Evolutionary conservation across 768 basidiomycete species (phyloP), one percentile per base, ranked within the genome.

Genomic region (Lentinula edodes): DNA sequence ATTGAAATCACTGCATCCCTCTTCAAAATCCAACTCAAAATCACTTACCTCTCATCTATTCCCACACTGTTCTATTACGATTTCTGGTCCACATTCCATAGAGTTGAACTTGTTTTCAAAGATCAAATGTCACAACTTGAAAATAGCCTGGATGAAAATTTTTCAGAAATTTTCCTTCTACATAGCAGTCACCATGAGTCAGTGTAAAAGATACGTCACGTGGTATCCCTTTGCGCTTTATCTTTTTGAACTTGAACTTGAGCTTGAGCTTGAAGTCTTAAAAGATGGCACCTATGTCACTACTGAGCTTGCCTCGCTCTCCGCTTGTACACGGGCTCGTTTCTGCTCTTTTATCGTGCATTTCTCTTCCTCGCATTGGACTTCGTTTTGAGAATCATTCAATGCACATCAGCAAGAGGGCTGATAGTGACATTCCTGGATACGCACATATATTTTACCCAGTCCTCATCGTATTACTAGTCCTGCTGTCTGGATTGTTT

Each of bases 381-480:
- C 28, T 28, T 28, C 28, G 1, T 28, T 28, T 28, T 3, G 28
- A 28, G 28, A 4, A 28, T 28, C 28, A 3, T 28, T 28, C 28
- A 28, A 28, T 28, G 3, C 2, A 28, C 51, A 3, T 41, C 39
- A 41, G 3, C 32, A 41, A 41, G 54, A 38, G 54, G 7, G 54
- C 54, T 18, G 35, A 39, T 13, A 2, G 28, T 28, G 28, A 28
- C 28, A 38, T 18, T 15, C 38, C 20, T 52, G 9, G 18, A 23
- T 32, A 41, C 16, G 32, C 12, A n/a, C 6, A 60, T 20, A 45
- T 56, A 13, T 16, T 43, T 28, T 61, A 55, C 32, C 36, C 50
- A 13, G 32, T 75, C 48, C 87, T 95, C 74, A 93, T 95, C 45
- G 93, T 93, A 57, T 69, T 93, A 38, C 87, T 94, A 66, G 93